Percentiles rank a stretch among this genome's conserved stretches.
Conservation (phyloP, 306 rosid genomes). For the Luffa acutangula region DNA sequence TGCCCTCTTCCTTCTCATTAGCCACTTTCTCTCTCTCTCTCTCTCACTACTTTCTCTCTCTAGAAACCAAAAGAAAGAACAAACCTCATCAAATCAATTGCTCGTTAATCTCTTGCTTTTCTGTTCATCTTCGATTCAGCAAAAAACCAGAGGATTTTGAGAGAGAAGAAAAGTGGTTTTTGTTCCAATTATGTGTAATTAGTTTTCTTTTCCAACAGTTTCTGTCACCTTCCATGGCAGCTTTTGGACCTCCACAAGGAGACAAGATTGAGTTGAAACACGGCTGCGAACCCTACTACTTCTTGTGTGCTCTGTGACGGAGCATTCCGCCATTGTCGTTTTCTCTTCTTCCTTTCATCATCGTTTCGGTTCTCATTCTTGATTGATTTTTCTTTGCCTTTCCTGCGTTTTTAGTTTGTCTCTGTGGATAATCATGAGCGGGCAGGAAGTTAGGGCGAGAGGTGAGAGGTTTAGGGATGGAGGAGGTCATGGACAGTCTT, state of each 20-base stretch:
- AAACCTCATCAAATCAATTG: constrained; percentile 12
- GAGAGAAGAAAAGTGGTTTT: constrained; percentile 5
- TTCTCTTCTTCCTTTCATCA: constrained; percentile 1
- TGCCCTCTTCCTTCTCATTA: constrained; percentile 29
- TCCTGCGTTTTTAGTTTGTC: neutral
- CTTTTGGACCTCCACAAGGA: constrained; percentile 22
- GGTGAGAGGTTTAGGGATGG: constrained; percentile 15
- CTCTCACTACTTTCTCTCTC: constrained; percentile 19
- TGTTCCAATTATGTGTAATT: constrained; percentile 6
- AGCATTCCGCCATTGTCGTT: constrained; percentile 9
- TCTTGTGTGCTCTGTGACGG: neutral
- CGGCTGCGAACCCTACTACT: neutral
- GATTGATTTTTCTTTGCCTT: neutral
- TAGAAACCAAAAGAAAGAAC: neutral
- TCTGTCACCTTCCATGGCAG: constrained; percentile 23
- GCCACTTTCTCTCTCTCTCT: constrained; percentile 29
- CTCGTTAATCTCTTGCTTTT: constrained; percentile 22
- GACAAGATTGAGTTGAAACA: constrained; percentile 4
- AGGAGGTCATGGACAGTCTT: constrained; percentile 37
- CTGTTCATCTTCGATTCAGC: constrained; percentile 12
- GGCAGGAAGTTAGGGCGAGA: constrained; percentile 14
- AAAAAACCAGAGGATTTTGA: neutral
- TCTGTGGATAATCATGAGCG: constrained; percentile 29
- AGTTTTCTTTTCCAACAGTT: constrained; percentile 2
- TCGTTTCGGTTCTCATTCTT: neutral